Evolutionary conservation across 2,329 filamentous ascomycete genomes (phyloP).

Genomic region (Colletotrichum graminicola): DNA sequence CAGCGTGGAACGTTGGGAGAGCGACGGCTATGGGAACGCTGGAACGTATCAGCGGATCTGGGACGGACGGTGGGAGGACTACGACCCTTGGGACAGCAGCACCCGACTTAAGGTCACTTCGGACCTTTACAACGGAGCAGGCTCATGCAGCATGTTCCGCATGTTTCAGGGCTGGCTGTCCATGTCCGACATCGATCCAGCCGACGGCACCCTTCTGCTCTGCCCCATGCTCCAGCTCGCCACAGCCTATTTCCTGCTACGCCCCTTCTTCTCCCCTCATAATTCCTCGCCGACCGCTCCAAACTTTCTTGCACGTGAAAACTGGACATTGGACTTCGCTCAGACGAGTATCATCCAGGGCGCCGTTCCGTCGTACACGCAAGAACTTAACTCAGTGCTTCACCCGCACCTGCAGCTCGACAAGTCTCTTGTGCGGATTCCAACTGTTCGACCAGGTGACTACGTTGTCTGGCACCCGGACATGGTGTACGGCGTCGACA

Average conservation of each 20-base stretch:
- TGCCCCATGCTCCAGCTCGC: conserved; percentile 74
- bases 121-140: conserved; percentile 70
- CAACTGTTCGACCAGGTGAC: conserved; percentile 77
- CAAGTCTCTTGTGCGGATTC: conserved; percentile 77
- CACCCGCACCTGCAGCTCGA: conserved; percentile 80
- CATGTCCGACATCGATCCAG: conserved; percentile 68
- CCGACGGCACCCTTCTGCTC: conserved; percentile 79
- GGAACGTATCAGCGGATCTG: conserved; percentile 68
- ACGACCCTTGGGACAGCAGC: conserved; percentile 68
- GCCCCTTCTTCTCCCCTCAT: conserved; percentile 74
- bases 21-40: conserved; percentile 72
- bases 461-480: conserved; percentile 83
- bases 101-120: conserved; percentile 65
- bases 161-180: conserved; percentile 71
- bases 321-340: conserved; percentile 66
- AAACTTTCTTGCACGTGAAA: conserved; percentile 57
- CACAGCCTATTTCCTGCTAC: conserved; percentile 82
- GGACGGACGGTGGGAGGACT: conserved; percentile 66
- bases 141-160: conserved; percentile 69
- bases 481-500: conserved; percentile 78
- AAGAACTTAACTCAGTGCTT: conserved; percentile 75
- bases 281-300: conserved; percentile 52
- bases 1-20: conserved; percentile 79
- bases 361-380: conserved; percentile 75
- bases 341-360: conserved; percentile 73